These are phyloP conservation scores for Ceratocystis diversiconidia DNA, from an alignment of 2,329 filamentous ascomycete species.

Conservation along the genomic window DNA sequence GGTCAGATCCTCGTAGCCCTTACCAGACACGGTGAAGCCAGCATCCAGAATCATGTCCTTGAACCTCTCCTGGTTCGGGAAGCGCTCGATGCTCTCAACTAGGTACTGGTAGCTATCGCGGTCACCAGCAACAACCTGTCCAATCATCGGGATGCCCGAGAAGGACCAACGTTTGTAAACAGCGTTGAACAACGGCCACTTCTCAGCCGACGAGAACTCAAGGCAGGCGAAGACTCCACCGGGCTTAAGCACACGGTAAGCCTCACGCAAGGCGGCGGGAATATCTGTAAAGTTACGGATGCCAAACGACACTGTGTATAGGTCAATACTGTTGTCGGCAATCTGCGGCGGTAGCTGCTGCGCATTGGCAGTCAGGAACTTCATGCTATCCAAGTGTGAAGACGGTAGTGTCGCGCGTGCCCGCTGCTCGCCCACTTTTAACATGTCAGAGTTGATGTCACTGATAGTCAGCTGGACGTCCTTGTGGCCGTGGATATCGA, in stretches of 20 bases:
- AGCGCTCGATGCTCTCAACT: slow-evolving; percentile 91
- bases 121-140: slow-evolving; percentile 86
- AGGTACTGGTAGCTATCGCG: slow-evolving; percentile 96
- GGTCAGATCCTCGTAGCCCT: slow-evolving; percentile 80
- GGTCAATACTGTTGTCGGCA: slow-evolving; percentile 59
- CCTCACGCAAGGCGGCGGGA: slow-evolving; percentile 65
- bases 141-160: slow-evolving; percentile 82
- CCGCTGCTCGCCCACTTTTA: slow-evolving; percentile 72
- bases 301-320: slow-evolving; percentile 95
- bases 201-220: slow-evolving; percentile 77
- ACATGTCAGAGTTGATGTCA: slow-evolving; percentile 94
- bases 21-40: slow-evolving; percentile 70
- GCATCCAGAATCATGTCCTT: slow-evolving; percentile 68
- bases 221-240: slow-evolving; percentile 93
- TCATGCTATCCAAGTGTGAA: slow-evolving; percentile 40
- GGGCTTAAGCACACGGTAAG: slow-evolving; percentile 77
- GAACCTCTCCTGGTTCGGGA: slow-evolving; percentile 77
- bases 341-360: slow-evolving; percentile 54
- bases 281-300: slow-evolving; percentile 97
- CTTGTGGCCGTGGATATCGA: slow-evolving; percentile 63
- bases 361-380: slow-evolving; percentile 83
- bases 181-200: slow-evolving; percentile 62
- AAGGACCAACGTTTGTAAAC: slow-evolving; percentile 96
- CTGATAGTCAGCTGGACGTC: slow-evolving; percentile 71
- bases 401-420: slow-evolving; percentile 42